A percentile compares a stretch with the other conserved stretches of the same genome.
Evolutionary conservation across 2,329 filamentous ascomycete species (phyloP).

Genomic region (Fusarium abutilonis): DNA sequence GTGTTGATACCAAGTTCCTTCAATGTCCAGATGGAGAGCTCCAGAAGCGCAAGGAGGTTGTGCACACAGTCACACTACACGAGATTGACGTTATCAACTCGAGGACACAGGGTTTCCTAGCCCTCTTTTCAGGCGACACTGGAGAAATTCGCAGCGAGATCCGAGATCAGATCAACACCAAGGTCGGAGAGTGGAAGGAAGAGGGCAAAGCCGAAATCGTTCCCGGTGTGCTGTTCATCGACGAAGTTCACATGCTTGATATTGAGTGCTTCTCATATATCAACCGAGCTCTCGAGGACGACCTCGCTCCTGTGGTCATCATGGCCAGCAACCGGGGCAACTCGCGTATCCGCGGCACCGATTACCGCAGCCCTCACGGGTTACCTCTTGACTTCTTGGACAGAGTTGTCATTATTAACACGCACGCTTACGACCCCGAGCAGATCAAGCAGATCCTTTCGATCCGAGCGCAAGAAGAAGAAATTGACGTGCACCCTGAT

Average conservation of each 20-base stretch:
- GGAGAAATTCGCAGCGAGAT: conserved; percentile 98
- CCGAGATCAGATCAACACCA: conserved; percentile 98
- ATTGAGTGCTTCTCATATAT: conserved; percentile 99
- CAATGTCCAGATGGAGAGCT: conserved; percentile 98
- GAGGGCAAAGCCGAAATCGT: conserved; percentile 99
- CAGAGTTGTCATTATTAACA: conserved; percentile 95
- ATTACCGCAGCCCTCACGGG: conserved; percentile 92
- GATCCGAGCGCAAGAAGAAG: conserved; percentile 94
- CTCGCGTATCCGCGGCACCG: conserved; percentile 90
- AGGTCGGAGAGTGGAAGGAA: conserved; percentile 98
- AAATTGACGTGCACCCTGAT: conserved; percentile 89
- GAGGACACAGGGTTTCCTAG: conserved; percentile 96
- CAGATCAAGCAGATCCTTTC: conserved; percentile 93
- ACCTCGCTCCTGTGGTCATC: conserved; percentile 96
- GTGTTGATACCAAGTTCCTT: conserved; percentile 96
- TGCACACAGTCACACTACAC: conserved; percentile 95
- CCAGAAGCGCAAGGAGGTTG: conserved; percentile 95
- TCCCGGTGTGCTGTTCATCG: conserved; percentile 95
- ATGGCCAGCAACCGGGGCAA: conserved; percentile 98
- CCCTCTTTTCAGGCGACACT: conserved; percentile 96
- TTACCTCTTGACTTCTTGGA: conserved; percentile 96
- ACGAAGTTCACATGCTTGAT: conserved; percentile 99
- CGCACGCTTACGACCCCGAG: conserved; percentile 80
- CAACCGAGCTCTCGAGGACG: conserved; percentile 94
- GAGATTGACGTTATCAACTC: conserved; percentile 99